Conservation (phyloP, 148 eudicot genomes). For the Diospyros kaki region DNA sequence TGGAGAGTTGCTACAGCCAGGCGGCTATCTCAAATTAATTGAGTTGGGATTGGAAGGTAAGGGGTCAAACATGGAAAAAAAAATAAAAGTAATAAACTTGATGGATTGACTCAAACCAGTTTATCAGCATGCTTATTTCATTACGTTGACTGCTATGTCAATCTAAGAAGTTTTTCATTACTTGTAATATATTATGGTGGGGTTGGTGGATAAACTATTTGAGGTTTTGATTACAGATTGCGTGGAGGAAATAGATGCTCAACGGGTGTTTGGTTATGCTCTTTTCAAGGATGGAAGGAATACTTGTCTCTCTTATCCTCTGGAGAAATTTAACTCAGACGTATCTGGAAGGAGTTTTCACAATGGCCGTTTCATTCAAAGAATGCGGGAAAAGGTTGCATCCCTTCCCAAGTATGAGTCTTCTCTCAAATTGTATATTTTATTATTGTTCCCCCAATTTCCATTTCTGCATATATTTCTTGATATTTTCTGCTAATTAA, state of each 20-base stretch:
- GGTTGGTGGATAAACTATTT: slow-evolving; percentile 4
- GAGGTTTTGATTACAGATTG: slow-evolving; percentile 43
- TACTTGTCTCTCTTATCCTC: slow-evolving; percentile 65
- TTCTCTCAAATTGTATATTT: background rate
- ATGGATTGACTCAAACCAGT: background rate
- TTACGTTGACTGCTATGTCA: background rate
- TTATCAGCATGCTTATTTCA: background rate
- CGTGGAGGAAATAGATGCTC: slow-evolving; percentile 76
- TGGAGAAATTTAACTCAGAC: slow-evolving; percentile 71
- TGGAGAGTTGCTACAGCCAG: slow-evolving; percentile 85
- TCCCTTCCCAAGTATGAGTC: slow-evolving; percentile 64
- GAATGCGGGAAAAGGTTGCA: slow-evolving; percentile 80
- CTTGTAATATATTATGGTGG: background rate
- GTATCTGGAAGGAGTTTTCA: slow-evolving; percentile 87
- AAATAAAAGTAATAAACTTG: background rate
- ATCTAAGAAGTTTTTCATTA: background rate
- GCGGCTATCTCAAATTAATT: slow-evolving; percentile 70
- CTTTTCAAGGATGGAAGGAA: slow-evolving; percentile 77
- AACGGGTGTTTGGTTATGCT: slow-evolving; percentile 74
- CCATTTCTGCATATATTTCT: background rate
- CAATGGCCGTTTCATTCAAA: slow-evolving; percentile 76
- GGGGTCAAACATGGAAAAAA: background rate
- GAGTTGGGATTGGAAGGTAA: slow-evolving; percentile 81
- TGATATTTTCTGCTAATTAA: background rate
- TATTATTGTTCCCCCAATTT: background rate